Conservation (phyloP, 306 rosid genomes). For the Cicer bijugum region DNA sequence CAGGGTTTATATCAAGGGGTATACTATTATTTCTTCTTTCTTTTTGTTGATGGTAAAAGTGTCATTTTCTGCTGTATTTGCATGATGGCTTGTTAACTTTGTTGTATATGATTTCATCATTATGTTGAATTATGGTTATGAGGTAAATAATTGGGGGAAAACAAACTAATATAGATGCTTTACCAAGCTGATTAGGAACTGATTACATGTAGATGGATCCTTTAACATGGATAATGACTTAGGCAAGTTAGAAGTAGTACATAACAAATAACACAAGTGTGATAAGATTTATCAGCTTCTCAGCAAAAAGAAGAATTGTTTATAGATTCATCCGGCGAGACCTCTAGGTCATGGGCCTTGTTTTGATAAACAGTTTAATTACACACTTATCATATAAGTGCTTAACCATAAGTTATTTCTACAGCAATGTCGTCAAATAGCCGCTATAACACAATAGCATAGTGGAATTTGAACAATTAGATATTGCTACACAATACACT, state of each 20-base stretch:
- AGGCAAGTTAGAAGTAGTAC: slow-evolving; percentile 11
- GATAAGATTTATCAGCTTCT: slow-evolving; percentile 23
- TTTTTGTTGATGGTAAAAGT: slow-evolving; percentile 8
- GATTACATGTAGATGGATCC: slow-evolving; percentile 1
- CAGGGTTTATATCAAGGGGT: slow-evolving; percentile 99
- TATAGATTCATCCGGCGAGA: not conserved
- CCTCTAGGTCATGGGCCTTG: too few species aligned
- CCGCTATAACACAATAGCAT: too few species aligned
- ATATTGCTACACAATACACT: too few species aligned
- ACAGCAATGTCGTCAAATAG: too few species aligned
- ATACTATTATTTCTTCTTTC: slow-evolving; percentile 14
- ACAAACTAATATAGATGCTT: not conserved
- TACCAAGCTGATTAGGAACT: slow-evolving; percentile 28
- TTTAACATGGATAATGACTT: slow-evolving; percentile 5
- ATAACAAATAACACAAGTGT: not conserved
- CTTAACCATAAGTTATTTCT: too few species aligned
- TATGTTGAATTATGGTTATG: slow-evolving; percentile 31
- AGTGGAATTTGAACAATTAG: too few species aligned
- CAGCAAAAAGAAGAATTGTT: not conserved
- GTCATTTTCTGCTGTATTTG: not conserved
- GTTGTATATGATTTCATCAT: slow-evolving; percentile 28
- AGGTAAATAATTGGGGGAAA: not conserved
- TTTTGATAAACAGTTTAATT: too few species aligned
- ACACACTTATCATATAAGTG: too few species aligned
- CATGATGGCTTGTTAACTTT: slow-evolving; percentile 13